Conservation (phyloP, 2,329 filamentous ascomycete genomes). For the Ceratocystis eucalypticola region DNA sequence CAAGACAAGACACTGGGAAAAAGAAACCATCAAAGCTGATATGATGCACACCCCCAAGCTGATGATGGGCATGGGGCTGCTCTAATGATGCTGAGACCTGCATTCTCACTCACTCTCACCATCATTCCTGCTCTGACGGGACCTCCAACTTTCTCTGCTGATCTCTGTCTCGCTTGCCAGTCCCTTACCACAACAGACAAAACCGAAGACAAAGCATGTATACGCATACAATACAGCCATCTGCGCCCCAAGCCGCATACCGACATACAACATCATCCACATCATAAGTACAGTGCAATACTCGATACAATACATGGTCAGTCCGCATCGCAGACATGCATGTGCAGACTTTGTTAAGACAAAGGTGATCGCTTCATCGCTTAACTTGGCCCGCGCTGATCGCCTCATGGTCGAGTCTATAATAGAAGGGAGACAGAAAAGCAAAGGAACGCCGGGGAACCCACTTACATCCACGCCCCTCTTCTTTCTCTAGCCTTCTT, state of each 20-base stretch:
- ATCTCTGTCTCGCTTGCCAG: slow-evolving; percentile 1
- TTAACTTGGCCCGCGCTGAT: slow-evolving; percentile 5
- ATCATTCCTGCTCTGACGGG: background rate
- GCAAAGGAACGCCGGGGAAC: slow-evolving; percentile 1
- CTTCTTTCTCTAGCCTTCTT: background rate
- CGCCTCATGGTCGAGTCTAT: slow-evolving; percentile 1
- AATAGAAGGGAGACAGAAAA: slow-evolving; percentile 4
- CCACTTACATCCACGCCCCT: slow-evolving; percentile 3
- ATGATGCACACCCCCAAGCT: background rate
- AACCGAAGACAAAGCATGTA: background rate
- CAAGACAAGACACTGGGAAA: background rate
- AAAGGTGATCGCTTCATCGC: slow-evolving; percentile 6
- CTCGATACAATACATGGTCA: background rate
- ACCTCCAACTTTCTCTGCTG: background rate
- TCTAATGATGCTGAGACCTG: slow-evolving; percentile 1
- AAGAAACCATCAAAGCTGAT: background rate
- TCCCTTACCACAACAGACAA: background rate
- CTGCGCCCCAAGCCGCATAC: background rate
- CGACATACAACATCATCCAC: background rate
- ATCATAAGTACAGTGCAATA: background rate
- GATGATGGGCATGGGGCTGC: background rate
- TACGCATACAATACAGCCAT: background rate
- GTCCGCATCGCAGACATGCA: background rate
- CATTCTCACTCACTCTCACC: background rate
- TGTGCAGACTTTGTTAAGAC: background rate